Evolutionary conservation across 2,329 filamentous ascomycete species (phyloP).

Genomic region (Alternaria sp.): DNA sequence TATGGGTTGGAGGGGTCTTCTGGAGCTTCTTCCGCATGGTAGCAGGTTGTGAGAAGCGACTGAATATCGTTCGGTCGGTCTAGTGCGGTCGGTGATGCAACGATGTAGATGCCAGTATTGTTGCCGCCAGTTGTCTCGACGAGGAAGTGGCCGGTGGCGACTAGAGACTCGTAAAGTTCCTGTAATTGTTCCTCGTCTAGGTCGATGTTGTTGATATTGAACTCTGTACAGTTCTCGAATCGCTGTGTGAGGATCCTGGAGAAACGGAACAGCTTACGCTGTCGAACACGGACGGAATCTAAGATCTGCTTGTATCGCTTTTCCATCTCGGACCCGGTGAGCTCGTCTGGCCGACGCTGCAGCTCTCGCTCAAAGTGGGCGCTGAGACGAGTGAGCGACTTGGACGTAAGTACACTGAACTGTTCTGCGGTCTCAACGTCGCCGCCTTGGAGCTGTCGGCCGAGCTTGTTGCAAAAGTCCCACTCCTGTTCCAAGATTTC

Average conservation of each 20-base stretch:
- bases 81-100: constrained; percentile 82
- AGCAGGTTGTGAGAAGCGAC: constrained; percentile 81
- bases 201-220: constrained; percentile 80
- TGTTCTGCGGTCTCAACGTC: constrained; percentile 98
- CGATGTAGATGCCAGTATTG: constrained; percentile 75
- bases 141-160: constrained; percentile 85
- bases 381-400: constrained; percentile 86
- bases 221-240: constrained; percentile 97
- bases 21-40: constrained; percentile 71
- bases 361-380: constrained; percentile 92
- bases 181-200: constrained; percentile 73
- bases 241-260: constrained; percentile 88
- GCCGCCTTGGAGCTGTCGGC: constrained; percentile 87
- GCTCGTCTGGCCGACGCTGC: constrained; percentile 83
- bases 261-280: constrained; percentile 96
- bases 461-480: constrained; percentile 95
- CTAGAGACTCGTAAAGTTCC: constrained; percentile 80
- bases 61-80: constrained; percentile 82
- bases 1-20: constrained; percentile 85
- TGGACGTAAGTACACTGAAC: constrained; percentile 91
- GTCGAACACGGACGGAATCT: constrained; percentile 93
- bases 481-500: constrained; percentile 97
- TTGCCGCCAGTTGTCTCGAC: constrained; percentile 76
- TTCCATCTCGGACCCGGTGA: constrained; percentile 82
- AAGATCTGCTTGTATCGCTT: constrained; percentile 95